These are phyloP conservation scores for Biscutella laevigata DNA, from an alignment of 441 rosid species.

Conservation along the genomic window DNA sequence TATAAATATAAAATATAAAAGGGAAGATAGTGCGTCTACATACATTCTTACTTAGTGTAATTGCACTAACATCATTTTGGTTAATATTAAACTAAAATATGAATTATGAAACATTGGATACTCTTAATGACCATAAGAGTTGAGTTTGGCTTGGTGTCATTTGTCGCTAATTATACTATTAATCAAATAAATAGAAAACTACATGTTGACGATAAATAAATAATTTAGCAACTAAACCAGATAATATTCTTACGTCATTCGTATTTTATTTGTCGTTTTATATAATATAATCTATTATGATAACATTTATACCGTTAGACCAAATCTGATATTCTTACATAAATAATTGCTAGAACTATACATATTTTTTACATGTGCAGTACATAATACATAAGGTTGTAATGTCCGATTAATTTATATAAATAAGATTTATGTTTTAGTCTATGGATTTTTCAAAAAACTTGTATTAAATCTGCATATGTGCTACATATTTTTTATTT, in stretches of 20 bases:
- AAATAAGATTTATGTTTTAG: too few relatives aligned
- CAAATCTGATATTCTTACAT: neutral
- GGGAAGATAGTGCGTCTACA: constrained; percentile 29
- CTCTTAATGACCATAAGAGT: constrained; percentile 8
- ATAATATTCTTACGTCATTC: constrained; percentile 10
- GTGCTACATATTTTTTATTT: too few relatives aligned
- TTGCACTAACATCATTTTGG: constrained; percentile 20
- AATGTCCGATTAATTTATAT: neutral
- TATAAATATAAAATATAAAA: constrained; percentile 16
- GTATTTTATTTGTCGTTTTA: constrained; percentile 21
- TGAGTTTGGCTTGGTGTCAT: constrained; percentile 7
- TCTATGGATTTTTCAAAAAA: neutral
- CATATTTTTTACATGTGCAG: too few relatives aligned
- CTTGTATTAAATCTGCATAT: neutral
- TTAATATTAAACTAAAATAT: constrained; percentile 8
- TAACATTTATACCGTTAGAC: constrained; percentile 12
- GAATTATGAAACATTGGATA: constrained; percentile 26
- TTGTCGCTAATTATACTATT: constrained; percentile 7
- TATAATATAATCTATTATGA: constrained; percentile 2
- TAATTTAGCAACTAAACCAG: neutral
- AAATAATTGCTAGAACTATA: constrained; percentile 3
- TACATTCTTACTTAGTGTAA: constrained; percentile 20
- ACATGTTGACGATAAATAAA: neutral
- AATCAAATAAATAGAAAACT: constrained; percentile 16
- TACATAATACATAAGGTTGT: too few relatives aligned